Evolutionary conservation across 2,329 filamentous ascomycete species (phyloP).

Genomic region (Beauveria australis): DNA sequence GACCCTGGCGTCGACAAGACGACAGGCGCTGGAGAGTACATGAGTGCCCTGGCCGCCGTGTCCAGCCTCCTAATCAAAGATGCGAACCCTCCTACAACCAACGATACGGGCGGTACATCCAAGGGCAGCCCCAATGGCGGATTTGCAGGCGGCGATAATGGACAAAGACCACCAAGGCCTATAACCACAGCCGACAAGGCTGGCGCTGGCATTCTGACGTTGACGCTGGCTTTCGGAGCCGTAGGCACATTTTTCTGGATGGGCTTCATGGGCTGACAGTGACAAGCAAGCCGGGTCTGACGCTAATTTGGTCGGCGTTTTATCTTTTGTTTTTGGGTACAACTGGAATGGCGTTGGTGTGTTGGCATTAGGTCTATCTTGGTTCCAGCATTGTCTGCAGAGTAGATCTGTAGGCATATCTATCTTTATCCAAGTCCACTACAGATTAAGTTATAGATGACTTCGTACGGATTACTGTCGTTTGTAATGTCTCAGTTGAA

Average conservation of each 20-base stretch:
- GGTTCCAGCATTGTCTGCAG: neutral
- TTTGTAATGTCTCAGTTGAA: too few species aligned
- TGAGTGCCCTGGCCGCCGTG: conserved; percentile 46
- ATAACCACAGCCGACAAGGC: conserved; percentile 38
- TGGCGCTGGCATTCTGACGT: conserved; percentile 41
- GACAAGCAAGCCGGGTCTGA: neutral
- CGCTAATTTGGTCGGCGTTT: neutral
- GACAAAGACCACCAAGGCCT: conserved; percentile 17
- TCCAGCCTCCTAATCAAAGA: conserved; percentile 35
- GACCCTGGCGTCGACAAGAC: conserved; percentile 33
- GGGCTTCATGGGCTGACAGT: conserved; percentile 25
- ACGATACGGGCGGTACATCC: conserved; percentile 39
- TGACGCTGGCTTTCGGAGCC: conserved; percentile 32
- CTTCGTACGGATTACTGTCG: too few species aligned
- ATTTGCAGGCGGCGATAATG: conserved; percentile 18
- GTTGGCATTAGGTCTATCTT: neutral
- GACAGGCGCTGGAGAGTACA: conserved; percentile 46
- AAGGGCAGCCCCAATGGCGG: conserved; percentile 29
- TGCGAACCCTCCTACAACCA: conserved; percentile 30
- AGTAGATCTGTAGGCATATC: neutral
- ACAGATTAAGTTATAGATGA: too few species aligned
- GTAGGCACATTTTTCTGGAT: conserved; percentile 43
- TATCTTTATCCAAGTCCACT: too few species aligned
- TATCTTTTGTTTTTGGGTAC: neutral
- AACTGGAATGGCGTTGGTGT: neutral